Evolutionary conservation across 768 basidiomycete genomes (phyloP).

Genomic region (Kwoniella sp.): DNA sequence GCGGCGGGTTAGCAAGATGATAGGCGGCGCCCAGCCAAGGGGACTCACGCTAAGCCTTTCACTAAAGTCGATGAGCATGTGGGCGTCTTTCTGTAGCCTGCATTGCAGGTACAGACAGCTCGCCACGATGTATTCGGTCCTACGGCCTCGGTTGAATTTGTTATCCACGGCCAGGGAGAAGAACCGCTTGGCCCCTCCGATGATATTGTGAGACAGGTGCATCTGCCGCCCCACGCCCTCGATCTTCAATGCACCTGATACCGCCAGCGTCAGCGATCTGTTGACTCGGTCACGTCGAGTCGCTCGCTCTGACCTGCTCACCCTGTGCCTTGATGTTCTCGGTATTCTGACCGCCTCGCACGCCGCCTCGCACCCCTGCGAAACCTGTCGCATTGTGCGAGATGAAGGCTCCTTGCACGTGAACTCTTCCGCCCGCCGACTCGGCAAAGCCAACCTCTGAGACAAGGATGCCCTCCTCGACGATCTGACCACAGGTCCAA

Average conservation of each 20-base stretch:
- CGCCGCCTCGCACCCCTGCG: slow-evolving; percentile 24
- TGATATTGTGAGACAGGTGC: slow-evolving; percentile 55
- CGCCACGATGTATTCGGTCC: slow-evolving; percentile 87
- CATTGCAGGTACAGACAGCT: slow-evolving; percentile 94
- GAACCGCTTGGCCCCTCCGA: slow-evolving; percentile 73
- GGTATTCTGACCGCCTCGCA: slow-evolving; percentile 15
- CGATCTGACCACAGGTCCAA: slow-evolving; percentile 68
- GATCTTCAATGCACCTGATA: slow-evolving; percentile 72
- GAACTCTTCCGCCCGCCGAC: slow-evolving; percentile 81
- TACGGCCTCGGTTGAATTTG: slow-evolving; percentile 88
- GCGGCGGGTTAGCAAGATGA: background rate
- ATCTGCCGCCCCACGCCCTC: slow-evolving; percentile 63
- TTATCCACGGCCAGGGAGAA: slow-evolving; percentile 92
- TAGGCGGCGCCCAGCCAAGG: background rate
- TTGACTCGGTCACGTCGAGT: background rate
- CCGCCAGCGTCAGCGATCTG: background rate
- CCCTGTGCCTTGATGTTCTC: slow-evolving; percentile 35
- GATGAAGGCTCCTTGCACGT: slow-evolving; percentile 91
- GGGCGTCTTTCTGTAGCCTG: slow-evolving; percentile 82
- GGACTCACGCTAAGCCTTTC: slow-evolving; percentile 74
- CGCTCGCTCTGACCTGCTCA: slow-evolving; percentile 4
- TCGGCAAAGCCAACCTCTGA: slow-evolving; percentile 96
- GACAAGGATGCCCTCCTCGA: slow-evolving; percentile 90
- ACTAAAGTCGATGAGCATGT: slow-evolving; percentile 99
- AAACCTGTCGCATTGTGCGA: slow-evolving; percentile 67